Conservation (phyloP, 345 rosid species). For the Schrenkiella parvula region DNA sequence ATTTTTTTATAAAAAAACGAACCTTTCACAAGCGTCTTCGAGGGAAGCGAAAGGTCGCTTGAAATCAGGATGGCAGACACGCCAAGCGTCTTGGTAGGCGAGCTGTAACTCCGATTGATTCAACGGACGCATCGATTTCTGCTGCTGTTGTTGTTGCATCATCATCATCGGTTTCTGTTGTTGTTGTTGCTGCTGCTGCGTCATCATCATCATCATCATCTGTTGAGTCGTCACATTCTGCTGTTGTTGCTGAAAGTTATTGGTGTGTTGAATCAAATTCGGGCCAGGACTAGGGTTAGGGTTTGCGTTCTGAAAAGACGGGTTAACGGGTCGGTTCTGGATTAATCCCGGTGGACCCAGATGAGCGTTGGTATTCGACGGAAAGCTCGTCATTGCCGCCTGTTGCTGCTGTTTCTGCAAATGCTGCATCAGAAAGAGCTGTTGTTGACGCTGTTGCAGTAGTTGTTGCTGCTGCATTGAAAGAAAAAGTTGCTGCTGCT, state of each 20-base stretch:
- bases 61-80: conserved; percentile 84
- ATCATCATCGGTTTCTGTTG: conserved; percentile 42
- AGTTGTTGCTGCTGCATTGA: conserved; percentile 47
- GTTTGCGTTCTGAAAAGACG: conserved; percentile 39
- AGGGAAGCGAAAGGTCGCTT: conserved; percentile 83
- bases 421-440: conserved; percentile 44
- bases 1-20: too few relatives aligned
- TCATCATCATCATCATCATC: conserved; percentile 17
- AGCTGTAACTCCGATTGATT: conserved; percentile 79
- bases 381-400: conserved; percentile 73
- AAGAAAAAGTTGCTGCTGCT: conserved; percentile 35
- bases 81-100: conserved; percentile 96
- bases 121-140: conserved; percentile 52
- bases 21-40: conserved; percentile 97
- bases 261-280: conserved; percentile 8
- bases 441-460: conserved; percentile 66
- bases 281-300: conserved; percentile 36
- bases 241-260: conserved; percentile 32
- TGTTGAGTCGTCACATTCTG: conserved; percentile 27
- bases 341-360: conserved; percentile 51
- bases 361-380: conserved; percentile 65
- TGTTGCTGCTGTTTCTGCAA: conserved; percentile 63
- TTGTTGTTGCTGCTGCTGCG: neutral
- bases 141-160: conserved; percentile 37
- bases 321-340: conserved; percentile 45